Evolutionary conservation across 495 filamentous ascomycete genomes (phyloP), one percentile per base, ranked within the genome.

Genomic region (Lasiosphaeriaceae sp.): DNA sequence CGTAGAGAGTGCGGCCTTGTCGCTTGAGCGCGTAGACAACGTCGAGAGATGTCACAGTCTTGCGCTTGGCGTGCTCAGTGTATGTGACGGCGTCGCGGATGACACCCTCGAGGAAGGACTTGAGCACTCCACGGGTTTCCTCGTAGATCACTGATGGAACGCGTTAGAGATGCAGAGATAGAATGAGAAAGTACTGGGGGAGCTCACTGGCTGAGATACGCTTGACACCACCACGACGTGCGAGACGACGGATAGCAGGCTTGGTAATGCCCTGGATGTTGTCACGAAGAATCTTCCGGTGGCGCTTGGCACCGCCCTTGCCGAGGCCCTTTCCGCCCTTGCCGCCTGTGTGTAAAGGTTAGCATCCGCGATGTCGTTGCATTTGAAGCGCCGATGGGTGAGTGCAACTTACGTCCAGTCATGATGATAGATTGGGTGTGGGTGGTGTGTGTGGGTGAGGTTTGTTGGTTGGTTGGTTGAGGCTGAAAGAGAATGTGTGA

Each of bases 201-300:
- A 52, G 82, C 85, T 65, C 84, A 88, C 85, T 92, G 76, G 89
- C 89, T 71, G 95, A 97, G 82, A 99, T 99, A 97, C 95, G 94
- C 90, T 99, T 97, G 83, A 97, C 92, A 91, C 92, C 92, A 80
- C 92, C 92, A 90, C 92, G 92, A 76, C 92, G 92, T 57, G 94
- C 94, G 77, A 99, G 94, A 95, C 94, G 95, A 75, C 94, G 91
- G 83, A 99, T 99, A 73, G 94, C 94, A 75, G 94, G 94, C 90
- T 99, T 99, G 76, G 94, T 99, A 78, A 99, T 99, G 83, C 94
- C 94, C 73, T 97, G 93, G 75, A 97, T 96, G 87, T 97, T 97
- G 87, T 97, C 93, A 74, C 93, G 90, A 73, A 98, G 84, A 81
- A 98, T 97, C 88, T 97, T 98, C 68, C 94, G 88, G 77, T 96